phyloP scores from a whole-genome alignment of 352 stramenopile genomes.

The Phytophthora syringae region DNA sequence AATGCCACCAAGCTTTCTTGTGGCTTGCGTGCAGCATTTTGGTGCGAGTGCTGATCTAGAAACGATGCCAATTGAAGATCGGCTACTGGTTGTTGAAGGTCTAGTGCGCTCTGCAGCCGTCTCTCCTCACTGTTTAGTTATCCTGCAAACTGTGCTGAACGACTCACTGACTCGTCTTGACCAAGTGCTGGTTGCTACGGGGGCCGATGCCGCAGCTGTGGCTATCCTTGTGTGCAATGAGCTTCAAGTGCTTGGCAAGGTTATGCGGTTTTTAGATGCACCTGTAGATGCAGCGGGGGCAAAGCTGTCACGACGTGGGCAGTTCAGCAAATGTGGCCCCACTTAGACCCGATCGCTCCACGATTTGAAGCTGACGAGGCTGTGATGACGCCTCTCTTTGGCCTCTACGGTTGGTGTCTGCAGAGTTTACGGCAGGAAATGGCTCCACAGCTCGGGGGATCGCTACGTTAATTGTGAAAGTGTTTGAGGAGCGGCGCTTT shows the following conservation, averaged over 20 bases:
- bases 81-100: conserved; percentile 70
- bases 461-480: conserved; percentile 58
- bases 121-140: conserved; percentile 53
- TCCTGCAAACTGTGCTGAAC: conserved; percentile 56
- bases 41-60: conserved; percentile 16
- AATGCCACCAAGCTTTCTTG: conserved; percentile 51
- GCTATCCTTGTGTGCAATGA: conserved; percentile 50
- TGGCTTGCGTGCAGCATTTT: conserved; percentile 60
- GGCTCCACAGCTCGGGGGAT: conserved; percentile 55
- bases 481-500: conserved; percentile 64
- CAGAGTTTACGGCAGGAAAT: conserved; percentile 70
- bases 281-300: conserved; percentile 57
- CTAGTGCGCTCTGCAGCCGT: conserved; percentile 58
- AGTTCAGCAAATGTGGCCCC: conserved; percentile 63
- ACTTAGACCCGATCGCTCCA: conserved; percentile 52
- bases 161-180: conserved; percentile 60
- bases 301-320: conserved; percentile 52
- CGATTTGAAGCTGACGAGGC: conserved; percentile 49
- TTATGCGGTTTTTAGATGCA: conserved; percentile 72
- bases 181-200: conserved; percentile 37
- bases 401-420: conserved; percentile 77
- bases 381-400: conserved; percentile 65
- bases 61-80: conserved; percentile 56
- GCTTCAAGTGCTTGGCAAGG: conserved; percentile 71
- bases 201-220: conserved; percentile 26